Base-by-base conservation (phyloP, 768 basidiomycete species). In the Piloderma croceum region DNA sequence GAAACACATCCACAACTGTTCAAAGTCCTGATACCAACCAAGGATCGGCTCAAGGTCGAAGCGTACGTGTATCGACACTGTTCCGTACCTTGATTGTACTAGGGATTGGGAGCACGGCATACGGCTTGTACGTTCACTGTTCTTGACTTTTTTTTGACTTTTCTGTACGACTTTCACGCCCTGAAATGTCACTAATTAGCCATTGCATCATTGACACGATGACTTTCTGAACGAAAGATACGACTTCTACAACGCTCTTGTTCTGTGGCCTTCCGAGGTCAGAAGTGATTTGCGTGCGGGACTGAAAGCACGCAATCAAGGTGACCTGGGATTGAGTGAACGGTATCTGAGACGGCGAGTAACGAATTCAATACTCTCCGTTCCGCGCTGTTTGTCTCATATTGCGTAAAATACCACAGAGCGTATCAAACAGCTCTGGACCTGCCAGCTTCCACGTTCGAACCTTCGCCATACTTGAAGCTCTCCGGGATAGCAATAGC, bases 251-350 rank as follows among this genome's bases (percentile, higher is more conserved):
- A 50, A 57, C 11, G 60, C 64, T 19, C 69, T 75, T 48, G 65
- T 65, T 1, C 57, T 65, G 38, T 74, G 73, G 74, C 74, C 74
- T 1, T 42, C 52, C 17, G 66, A 68, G 42, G 49, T 74, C 4
- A 63, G 70, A 17, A 51, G 53, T 15, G 73, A 74, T 48, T 54
- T 74, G 34, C 67, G 74, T 15, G 67, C 73, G 1, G 73, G 71
- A 13, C 62, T 74, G 38, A 67, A 70, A 42, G 72, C 74, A 3
- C 74, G 62, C 45, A 60, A 68, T 34, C 61, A 68, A 31, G 68
- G 63, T 6, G 64, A 74, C 49, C 41, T 60, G 4, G 50, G 50
- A n/a, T 44, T 72, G 48, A 70, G 69, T 43, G 64, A 63, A 41
- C 57, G 62, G 13, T 70, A 60, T 42, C 52, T 75, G 19, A 40